Base-by-base conservation (phyloP, 345 rosid species). In the Sonneratia caseolaris region DNA sequence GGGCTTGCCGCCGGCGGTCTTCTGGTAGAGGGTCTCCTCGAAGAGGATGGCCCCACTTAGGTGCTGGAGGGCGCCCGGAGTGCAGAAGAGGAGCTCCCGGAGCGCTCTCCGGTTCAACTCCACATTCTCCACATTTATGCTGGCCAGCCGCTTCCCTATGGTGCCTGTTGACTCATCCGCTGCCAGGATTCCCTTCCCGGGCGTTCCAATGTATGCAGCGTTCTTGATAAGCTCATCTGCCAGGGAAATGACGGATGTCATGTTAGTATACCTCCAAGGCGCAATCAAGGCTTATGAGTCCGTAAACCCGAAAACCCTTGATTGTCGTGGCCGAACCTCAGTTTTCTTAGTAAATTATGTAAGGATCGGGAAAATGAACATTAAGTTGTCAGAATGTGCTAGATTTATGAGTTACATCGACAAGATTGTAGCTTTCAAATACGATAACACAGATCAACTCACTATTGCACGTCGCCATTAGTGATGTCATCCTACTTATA, bases 51-150 rank as follows among this genome's bases (percentile, higher is more conserved):
- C 72, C 40, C 71, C 71, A 64, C 79, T 76, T 14, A 76, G 68
- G 68, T 56, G 57, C 27, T 67, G 72, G 13, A 71, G 68, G 5
- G 47, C 68, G 14, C 74, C 74, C 43, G 68, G 71, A 32, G 71
- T 67, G 71, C 74, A 76, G 61, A 71, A 76, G 48, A 72, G 79
- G 66, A 71, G 74, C 78, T 75, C 70, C 38, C 77, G 64, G 38
- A 59, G 59, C 37, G 70, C 62, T 64, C 38, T 64, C 9, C 77
- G 73, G 64, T 70, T 75, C 59, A 35, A 7, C 64, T 75, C 73
- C 64, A 27, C 64, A 53, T 75, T 75, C 73, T 75, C 77, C 0
- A 75, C 70, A 19, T 64, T 64, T 19, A 75, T 75, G 77, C 70
- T 71, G 24, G 68, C 70, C 38, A 75, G 47, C 4, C 73, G 73